phyloP scores from a whole-genome alignment of 371 early-diverging fungal genomes.

The Gilbertella persicaria region DNA sequence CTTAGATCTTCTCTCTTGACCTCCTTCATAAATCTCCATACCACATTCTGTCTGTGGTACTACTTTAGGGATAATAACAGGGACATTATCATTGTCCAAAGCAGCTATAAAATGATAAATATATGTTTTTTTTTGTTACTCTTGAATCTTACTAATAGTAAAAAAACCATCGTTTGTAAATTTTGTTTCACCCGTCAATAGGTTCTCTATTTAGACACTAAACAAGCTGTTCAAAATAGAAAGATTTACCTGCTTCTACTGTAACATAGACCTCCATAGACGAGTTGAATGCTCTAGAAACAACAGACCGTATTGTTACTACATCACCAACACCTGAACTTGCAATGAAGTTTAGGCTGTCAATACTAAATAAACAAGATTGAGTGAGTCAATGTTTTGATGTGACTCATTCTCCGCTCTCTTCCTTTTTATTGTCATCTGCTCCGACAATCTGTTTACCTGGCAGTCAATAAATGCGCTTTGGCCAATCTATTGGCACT shows the following conservation, averaged over 20 bases:
- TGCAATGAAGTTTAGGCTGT: conserved; percentile 54
- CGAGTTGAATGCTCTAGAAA: conserved; percentile 57
- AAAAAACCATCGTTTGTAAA: conserved; percentile 69
- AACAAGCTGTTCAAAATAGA: neutral
- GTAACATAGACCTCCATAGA: conserved; percentile 67
- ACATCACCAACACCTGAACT: conserved; percentile 63
- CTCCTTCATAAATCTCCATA: conserved; percentile 39
- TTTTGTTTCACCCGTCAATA: conserved; percentile 56
- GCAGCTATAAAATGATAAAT: conserved; percentile 31
- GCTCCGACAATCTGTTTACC: conserved; percentile 49
- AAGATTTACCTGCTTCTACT: conserved; percentile 52
- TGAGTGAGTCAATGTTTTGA: conserved; percentile 8
- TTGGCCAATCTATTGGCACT: conserved; percentile 65
- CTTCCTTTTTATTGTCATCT: conserved; percentile 5
- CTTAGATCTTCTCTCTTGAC: conserved; percentile 42
- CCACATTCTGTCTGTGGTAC: conserved; percentile 50
- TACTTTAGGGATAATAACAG: conserved; percentile 46
- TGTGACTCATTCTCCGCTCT: conserved; percentile 7
- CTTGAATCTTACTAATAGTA: conserved; percentile 47
- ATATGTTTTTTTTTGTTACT: too few species aligned
- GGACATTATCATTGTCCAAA: conserved; percentile 42
- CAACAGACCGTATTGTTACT: conserved; percentile 58
- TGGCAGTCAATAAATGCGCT: conserved; percentile 62
- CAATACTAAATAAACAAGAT: conserved; percentile 33
- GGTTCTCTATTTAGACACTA: conserved; percentile 38